These are phyloP conservation scores for Solanum tacnaense DNA, from an alignment of 257 asterid genomes.

Conservation along the genomic window DNA sequence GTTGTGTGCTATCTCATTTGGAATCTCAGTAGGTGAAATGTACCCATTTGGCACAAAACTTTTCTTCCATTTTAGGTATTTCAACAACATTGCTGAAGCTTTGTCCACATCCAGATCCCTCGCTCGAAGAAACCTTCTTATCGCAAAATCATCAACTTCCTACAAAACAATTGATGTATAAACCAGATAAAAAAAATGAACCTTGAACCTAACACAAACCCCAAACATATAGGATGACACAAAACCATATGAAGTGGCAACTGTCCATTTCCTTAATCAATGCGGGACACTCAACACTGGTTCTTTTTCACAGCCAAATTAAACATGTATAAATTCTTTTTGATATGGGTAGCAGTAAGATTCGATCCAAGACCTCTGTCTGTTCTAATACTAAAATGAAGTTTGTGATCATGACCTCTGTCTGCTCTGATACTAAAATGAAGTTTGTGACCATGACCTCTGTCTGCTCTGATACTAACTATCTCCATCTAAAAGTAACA, in stretches of 20 bases:
- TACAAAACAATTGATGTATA: background rate
- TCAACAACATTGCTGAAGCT: constrained; percentile 44
- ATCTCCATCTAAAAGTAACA: background rate
- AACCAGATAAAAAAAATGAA: background rate
- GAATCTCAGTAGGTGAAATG: constrained; percentile 32
- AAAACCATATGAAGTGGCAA: background rate
- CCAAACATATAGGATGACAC: background rate
- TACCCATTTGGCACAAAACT: constrained; percentile 46
- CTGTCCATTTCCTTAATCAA: background rate
- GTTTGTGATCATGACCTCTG: no score
- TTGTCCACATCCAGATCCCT: constrained; percentile 49
- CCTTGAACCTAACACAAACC: background rate
- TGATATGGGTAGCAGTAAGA: no score
- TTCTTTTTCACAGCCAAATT: no score
- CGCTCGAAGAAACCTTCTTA: constrained; percentile 72
- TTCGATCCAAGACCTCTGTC: no score
- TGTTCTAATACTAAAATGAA: no score
- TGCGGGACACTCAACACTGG: background rate
- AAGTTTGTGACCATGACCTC: rapidly evolving
- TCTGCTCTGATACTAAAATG: no score
- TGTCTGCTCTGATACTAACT: no score
- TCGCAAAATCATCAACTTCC: constrained; percentile 49
- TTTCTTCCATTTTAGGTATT: constrained; percentile 46
- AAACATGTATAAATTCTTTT: background rate
- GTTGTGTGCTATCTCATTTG: constrained; percentile 46